Evolutionary conservation across 768 basidiomycete species (phyloP).

Genomic region (Leccinum variicolor): DNA sequence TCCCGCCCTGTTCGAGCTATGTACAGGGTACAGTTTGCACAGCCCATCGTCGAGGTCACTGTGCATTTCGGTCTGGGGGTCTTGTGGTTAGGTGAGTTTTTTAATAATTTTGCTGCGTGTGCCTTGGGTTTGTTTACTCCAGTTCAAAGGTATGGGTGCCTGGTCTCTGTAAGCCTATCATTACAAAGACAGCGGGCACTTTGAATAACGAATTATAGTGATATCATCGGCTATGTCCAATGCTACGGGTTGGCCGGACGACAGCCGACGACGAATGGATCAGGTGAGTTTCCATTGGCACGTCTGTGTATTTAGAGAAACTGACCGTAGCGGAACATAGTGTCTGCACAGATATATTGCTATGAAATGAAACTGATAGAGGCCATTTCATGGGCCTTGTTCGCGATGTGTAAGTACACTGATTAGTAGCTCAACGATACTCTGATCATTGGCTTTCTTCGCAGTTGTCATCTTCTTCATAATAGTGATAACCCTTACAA

Average conservation of each 20-base stretch:
- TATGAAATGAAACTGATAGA: conserved; percentile 79
- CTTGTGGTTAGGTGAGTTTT: conserved; percentile 65
- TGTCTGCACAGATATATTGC: conserved; percentile 55
- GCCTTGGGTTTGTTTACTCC: conserved; percentile 3
- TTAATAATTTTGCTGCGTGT: background rate
- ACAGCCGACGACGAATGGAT: conserved; percentile 50
- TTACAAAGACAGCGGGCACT: background rate
- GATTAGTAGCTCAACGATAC: background rate
- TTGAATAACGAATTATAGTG: conserved; percentile 38
- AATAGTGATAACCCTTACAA: conserved; percentile 55
- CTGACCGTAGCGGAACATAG: conserved; percentile 35
- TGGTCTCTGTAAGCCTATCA: conserved; percentile 59
- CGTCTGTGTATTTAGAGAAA: background rate
- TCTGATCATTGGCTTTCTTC: background rate
- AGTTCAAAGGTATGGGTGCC: conserved; percentile 59
- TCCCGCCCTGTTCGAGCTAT: background rate
- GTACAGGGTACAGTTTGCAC: conserved; percentile 63
- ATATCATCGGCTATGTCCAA: conserved; percentile 63
- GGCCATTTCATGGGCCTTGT: conserved; percentile 76
- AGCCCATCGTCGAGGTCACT: conserved; percentile 60
- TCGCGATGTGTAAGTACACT: conserved; percentile 43
- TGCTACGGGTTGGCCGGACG: conserved; percentile 49
- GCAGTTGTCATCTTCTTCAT: conserved; percentile 48
- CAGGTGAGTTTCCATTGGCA: conserved; percentile 39
- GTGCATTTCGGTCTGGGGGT: conserved; percentile 52